These are phyloP conservation scores for Pichia gijzeniarum DNA, from an alignment of 805 yeast genomes.

Conservation along the genomic window DNA sequence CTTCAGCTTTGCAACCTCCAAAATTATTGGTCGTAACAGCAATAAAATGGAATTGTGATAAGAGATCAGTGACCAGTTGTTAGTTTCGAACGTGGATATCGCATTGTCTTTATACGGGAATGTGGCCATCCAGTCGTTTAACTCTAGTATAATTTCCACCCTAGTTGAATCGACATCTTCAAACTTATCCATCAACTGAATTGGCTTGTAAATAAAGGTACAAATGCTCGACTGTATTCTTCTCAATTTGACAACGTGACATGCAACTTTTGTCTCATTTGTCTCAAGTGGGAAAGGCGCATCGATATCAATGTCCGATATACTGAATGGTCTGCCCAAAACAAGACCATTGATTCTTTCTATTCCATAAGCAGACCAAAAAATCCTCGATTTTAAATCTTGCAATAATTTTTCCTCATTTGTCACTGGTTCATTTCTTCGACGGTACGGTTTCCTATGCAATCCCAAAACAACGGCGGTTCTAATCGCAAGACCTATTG, in stretches of 20 bases:
- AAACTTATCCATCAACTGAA: constrained; percentile 14
- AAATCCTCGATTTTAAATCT: constrained; percentile 26
- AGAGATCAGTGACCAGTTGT: constrained; percentile 30
- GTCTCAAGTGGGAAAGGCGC: constrained; percentile 23
- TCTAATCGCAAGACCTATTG: constrained; percentile 29
- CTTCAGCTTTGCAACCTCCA: constrained; percentile 19
- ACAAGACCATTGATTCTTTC: constrained; percentile 31
- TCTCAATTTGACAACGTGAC: constrained; percentile 29
- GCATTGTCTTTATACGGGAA: constrained; percentile 26
- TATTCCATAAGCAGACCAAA: constrained; percentile 34
- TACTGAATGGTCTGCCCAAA: constrained; percentile 33
- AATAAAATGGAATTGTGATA: constrained; percentile 31
- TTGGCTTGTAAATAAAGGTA: constrained; percentile 29
- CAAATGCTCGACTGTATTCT: constrained; percentile 31
- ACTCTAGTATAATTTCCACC: constrained; percentile 27
- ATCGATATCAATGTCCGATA: constrained; percentile 32
- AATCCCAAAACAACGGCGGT: constrained; percentile 29
- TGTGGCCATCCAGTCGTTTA: constrained; percentile 29
- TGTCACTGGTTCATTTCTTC: not conserved
- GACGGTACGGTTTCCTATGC: constrained; percentile 25
- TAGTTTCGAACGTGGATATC: constrained; percentile 27
- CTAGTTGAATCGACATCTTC: constrained; percentile 27
- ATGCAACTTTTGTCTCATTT: constrained; percentile 22
- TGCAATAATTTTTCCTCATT: constrained; percentile 10
- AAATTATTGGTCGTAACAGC: constrained; percentile 27